phyloP scores from a whole-genome alignment of 306 rosid genomes.

The Quercus agrifolia region DNA sequence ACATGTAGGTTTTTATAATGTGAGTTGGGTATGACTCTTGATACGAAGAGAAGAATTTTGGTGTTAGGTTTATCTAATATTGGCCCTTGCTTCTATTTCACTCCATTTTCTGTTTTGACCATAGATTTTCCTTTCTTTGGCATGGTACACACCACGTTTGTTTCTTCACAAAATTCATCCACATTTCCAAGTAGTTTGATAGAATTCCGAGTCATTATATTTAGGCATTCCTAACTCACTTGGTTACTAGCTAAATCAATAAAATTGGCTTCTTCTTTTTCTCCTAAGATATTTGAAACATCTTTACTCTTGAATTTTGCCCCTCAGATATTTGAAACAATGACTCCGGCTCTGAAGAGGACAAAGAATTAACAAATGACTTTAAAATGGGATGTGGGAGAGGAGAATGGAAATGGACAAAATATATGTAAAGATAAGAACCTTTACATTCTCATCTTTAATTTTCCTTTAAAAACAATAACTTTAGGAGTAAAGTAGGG shows the following conservation, averaged over 20 bases:
- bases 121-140: conserved; percentile 2
- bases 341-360: too few species aligned
- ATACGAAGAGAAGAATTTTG: conserved; percentile 9
- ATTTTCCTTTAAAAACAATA: too few species aligned
- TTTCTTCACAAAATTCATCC: not conserved
- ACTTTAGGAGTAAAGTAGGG: too few species aligned
- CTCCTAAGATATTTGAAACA: too few species aligned
- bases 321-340: too few species aligned
- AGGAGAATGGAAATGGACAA: too few species aligned
- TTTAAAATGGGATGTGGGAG: too few species aligned
- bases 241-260: not conserved
- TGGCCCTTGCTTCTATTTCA: conserved; percentile 33
- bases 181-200: not conserved
- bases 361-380: too few species aligned
- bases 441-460: too few species aligned
- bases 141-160: not conserved
- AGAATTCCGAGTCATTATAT: not conserved
- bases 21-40: conserved; percentile 41
- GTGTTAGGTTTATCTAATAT: conserved; percentile 49
- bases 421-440: too few species aligned
- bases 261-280: not conserved
- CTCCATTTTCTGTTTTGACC: conserved; percentile 48
- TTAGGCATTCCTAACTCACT: not conserved
- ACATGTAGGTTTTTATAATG: conserved; percentile 17
- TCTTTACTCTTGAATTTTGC: too few species aligned